phyloP scores from a whole-genome alignment of 495 filamentous ascomycete species.

The Immersiella caudata region DNA sequence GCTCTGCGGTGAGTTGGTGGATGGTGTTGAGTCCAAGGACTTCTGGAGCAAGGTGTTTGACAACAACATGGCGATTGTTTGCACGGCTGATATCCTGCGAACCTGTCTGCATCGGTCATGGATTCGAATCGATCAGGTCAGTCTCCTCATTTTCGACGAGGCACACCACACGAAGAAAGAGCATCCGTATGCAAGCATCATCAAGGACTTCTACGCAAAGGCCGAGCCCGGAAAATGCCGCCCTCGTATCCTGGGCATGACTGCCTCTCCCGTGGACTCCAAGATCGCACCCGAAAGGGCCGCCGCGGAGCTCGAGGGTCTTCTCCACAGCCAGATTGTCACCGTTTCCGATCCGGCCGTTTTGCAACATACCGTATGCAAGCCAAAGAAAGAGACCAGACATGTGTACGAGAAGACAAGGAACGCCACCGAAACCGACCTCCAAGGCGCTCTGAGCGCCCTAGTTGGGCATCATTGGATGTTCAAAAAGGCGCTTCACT shows the following conservation, averaged over 20 bases:
- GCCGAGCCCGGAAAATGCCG: constrained; percentile 43
- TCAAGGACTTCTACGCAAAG: constrained; percentile 77
- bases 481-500: constrained; percentile 63
- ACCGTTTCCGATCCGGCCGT: constrained; percentile 71
- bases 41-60: constrained; percentile 70
- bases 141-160: constrained; percentile 93
- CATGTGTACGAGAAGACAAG: constrained; percentile 56
- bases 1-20: constrained; percentile 68
- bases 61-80: constrained; percentile 86
- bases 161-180: constrained; percentile 96
- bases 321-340: constrained; percentile 80
- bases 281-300: constrained; percentile 69
- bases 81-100: constrained; percentile 85
- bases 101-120: constrained; percentile 79
- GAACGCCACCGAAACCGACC: constrained; percentile 60
- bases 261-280: constrained; percentile 92
- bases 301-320: constrained; percentile 74
- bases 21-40: constrained; percentile 59
- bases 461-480: constrained; percentile 59
- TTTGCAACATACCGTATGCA: constrained; percentile 60
- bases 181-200: constrained; percentile 89
- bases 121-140: constrained; percentile 81
- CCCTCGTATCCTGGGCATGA: constrained; percentile 95
- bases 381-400: constrained; percentile 60
- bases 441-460: constrained; percentile 60